These are phyloP conservation scores for Solanum bulbocastanum DNA, from an alignment of 257 asterid genomes.

Conservation along the genomic window DNA sequence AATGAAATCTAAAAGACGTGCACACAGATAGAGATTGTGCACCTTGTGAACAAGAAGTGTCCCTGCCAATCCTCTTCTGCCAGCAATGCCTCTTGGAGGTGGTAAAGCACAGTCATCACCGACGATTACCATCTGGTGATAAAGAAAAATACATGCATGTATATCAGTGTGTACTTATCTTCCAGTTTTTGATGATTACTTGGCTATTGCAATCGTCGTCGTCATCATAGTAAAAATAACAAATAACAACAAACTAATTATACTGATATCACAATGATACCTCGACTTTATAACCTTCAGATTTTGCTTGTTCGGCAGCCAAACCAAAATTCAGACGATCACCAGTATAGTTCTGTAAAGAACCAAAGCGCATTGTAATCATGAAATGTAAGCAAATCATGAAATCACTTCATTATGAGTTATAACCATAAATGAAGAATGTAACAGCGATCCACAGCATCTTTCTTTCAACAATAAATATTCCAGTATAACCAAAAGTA, in stretches of 20 bases:
- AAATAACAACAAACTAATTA: background rate
- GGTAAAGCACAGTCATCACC: constrained; percentile 99
- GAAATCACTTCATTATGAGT: background rate
- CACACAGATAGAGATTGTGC: constrained; percentile 7
- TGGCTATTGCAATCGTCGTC: background rate
- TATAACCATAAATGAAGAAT: background rate
- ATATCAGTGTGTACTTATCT: background rate
- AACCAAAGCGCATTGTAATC: constrained; percentile 2
- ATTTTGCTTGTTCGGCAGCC: constrained; percentile 97
- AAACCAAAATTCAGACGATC: constrained; percentile 94
- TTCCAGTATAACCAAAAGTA: background rate
- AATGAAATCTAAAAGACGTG: background rate
- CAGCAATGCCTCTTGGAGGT: constrained; percentile 99
- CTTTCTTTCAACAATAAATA: background rate
- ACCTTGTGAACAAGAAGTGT: constrained; percentile 94
- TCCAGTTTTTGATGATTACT: background rate
- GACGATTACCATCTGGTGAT: constrained; percentile 81
- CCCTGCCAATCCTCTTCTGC: constrained; percentile 99
- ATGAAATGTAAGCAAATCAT: background rate
- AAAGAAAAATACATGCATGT: background rate
- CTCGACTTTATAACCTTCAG: constrained; percentile 96
- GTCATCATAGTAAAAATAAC: background rate
- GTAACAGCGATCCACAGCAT: background rate
- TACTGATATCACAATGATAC: constrained; percentile 20
- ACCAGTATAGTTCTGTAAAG: constrained; percentile 78